phyloP scores from a whole-genome alignment of 2,329 filamentous ascomycete species.

The Cladophialophora chaetospira region DNA sequence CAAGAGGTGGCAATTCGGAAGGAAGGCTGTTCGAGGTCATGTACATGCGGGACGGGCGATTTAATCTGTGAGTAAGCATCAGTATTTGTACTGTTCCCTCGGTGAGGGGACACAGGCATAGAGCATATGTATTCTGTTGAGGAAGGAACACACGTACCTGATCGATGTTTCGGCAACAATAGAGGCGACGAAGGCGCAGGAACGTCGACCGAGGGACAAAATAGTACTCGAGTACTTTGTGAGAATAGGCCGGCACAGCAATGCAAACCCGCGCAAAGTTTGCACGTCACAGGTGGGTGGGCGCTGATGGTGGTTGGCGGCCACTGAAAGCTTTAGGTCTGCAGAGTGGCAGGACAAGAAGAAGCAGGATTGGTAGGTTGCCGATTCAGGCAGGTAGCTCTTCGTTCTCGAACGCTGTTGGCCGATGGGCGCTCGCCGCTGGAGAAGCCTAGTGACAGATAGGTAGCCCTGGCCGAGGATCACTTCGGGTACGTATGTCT shows the following conservation, averaged over 20 bases:
- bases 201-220: conserved; percentile 16
- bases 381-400: conserved; percentile 24
- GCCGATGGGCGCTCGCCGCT: conserved; percentile 9
- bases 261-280: conserved; percentile 7
- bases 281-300: conserved; percentile 28
- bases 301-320: conserved; percentile 21
- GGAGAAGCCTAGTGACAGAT: conserved; percentile 15
- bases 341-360: conserved; percentile 21
- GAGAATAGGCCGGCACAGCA: conserved; percentile 10
- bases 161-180: conserved; percentile 1
- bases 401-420: conserved; percentile 23
- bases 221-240: conserved; percentile 4
- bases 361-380: conserved; percentile 20
- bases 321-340: conserved; percentile 6
- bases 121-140: background rate
- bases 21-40: conserved; percentile 8
- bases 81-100: background rate
- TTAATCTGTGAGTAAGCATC: too few relatives aligned
- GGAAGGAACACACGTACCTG: conserved; percentile 15
- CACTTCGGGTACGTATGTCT: conserved; percentile 3
- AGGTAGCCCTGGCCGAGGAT: conserved; percentile 19
- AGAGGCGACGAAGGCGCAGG: conserved; percentile 9
- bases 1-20: background rate
- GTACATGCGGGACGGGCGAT: conserved; percentile 7
- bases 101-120: background rate